Evolutionary conservation across 2,329 filamentous ascomycete species (phyloP).

Genomic region (Apiospora phragmitis): DNA sequence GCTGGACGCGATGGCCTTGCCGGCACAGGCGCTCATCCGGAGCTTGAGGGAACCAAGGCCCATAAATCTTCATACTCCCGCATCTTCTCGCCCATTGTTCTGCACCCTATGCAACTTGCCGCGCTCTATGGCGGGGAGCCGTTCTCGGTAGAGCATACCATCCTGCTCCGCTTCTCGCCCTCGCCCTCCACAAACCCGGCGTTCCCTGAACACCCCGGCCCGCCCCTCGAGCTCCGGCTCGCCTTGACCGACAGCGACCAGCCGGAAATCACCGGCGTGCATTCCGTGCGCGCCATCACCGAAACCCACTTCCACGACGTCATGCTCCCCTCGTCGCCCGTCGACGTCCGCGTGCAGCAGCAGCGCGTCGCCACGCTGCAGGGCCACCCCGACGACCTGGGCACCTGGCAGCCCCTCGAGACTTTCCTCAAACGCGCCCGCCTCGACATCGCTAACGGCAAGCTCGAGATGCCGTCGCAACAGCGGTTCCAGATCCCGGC

Average conservation of each 20-base stretch:
- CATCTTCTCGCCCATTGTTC: slow-evolving; percentile 46
- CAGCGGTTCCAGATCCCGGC: slow-evolving; percentile 33
- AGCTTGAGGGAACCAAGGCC: background rate
- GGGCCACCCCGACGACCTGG: slow-evolving; percentile 26
- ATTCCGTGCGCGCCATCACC: slow-evolving; percentile 39
- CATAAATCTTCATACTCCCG: slow-evolving; percentile 26
- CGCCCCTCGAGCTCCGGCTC: slow-evolving; percentile 39
- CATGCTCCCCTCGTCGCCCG: slow-evolving; percentile 44
- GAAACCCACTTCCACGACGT: slow-evolving; percentile 42
- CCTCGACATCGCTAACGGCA: slow-evolving; percentile 45
- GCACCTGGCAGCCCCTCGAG: slow-evolving; percentile 35
- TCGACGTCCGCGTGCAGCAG: slow-evolving; percentile 51
- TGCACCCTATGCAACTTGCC: slow-evolving; percentile 47
- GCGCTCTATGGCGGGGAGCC: slow-evolving; percentile 9
- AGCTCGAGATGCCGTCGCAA: slow-evolving; percentile 37
- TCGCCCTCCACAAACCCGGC: slow-evolving; percentile 23
- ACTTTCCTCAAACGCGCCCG: slow-evolving; percentile 46
- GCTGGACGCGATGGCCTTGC: slow-evolving; percentile 15
- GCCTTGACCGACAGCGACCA: slow-evolving; percentile 33
- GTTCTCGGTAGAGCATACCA: slow-evolving; percentile 31
- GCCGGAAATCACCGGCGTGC: slow-evolving; percentile 27
- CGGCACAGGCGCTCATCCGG: slow-evolving; percentile 10
- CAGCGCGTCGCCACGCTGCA: slow-evolving; percentile 32
- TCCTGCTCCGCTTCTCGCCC: slow-evolving; percentile 50
- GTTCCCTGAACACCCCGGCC: slow-evolving; percentile 25